Percentiles rank a stretch among this genome's conserved stretches.
phyloP scores from a whole-genome alignment of 148 eudicot species.

The Agrostemma githago region DNA sequence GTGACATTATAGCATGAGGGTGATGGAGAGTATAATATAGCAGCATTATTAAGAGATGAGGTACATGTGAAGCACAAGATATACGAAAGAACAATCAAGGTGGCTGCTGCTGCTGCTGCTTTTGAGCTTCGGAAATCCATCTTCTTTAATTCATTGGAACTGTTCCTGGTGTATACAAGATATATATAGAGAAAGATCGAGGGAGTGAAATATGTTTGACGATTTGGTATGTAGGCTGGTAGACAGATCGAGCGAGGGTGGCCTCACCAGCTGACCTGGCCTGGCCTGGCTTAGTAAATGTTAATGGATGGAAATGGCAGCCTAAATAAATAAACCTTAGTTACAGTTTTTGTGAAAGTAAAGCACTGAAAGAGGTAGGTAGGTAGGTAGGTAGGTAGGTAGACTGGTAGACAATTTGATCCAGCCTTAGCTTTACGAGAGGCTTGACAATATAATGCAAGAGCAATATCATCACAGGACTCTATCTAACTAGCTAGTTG shows the following conservation, averaged over 20 bases:
- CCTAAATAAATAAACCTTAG: neutral
- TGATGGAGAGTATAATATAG: neutral
- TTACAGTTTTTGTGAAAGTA: neutral
- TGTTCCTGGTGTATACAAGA: neutral
- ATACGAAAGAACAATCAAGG: neutral
- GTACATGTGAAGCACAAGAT: neutral
- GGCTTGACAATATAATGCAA: no score
- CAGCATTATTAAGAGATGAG: neutral
- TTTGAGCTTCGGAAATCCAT: neutral
- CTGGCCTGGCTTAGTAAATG: neutral
- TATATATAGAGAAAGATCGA: no score
- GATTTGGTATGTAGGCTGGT: neutral
- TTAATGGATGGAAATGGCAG: neutral
- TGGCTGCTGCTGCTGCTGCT: neutral
- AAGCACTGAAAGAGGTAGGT: neutral
- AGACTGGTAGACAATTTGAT: no score
- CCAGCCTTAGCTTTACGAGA: no score
- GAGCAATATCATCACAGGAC: no score
- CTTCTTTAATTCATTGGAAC: neutral
- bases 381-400: neutral
- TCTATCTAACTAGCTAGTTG: no score
- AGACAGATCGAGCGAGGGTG: neutral
- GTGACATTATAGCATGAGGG: slow-evolving; percentile 22
- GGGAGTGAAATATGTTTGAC: neutral
- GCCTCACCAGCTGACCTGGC: neutral